Base-by-base conservation (phyloP, 352 stramenopile species). In the Blastocystis sp. region DNA sequence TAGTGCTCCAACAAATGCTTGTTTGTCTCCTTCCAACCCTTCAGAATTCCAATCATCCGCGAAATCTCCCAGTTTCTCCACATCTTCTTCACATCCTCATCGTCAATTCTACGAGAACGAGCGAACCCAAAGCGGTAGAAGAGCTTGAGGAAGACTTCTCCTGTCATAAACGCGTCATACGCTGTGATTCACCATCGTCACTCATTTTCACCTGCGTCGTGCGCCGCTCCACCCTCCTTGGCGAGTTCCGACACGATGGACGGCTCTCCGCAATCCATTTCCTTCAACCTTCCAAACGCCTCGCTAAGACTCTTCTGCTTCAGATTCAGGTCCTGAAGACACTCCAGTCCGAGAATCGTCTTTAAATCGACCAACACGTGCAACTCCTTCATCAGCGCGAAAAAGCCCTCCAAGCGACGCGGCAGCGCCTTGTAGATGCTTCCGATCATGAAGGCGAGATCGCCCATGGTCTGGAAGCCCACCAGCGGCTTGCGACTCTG, bases 121-220 rank as follows among this genome's bases (percentile, higher is more conserved):
- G 36, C 29, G 18, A 81, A 65, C 2, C 69, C 69, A 27, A 40
- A 81, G 32, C 69, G 69, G 29, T 81, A 81, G 18, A 81, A 57
- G 21, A 81, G 42, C 46, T 81, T 81, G 11, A 81, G 24, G 46
- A 81, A 81, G 16, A 81, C 14, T 4, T 32, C 24, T 3, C 69
- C 69, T n/a, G 69, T 81, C 48, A 81, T 81, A 29, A 51, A 81
- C 7, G 69, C 69, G 40, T 81, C 69, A 51, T 57, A 46, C 21
- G 69, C 69, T 81, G 49, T 44, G 16, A 0, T 9, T n/a, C 18
- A 46, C 4, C 6, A 3, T n/a, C 18, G 8, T n/a, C 42, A 49
- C 48, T 51, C n/a, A 4, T 44, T 27, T 44, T 40, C 34, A 81
- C 69, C 69, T n/a, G 69, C 69, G 42, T 81, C 69, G 42, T 81